phyloP scores from a whole-genome alignment of 2,329 filamentous ascomycete genomes.

The Fusarium sp. region DNA sequence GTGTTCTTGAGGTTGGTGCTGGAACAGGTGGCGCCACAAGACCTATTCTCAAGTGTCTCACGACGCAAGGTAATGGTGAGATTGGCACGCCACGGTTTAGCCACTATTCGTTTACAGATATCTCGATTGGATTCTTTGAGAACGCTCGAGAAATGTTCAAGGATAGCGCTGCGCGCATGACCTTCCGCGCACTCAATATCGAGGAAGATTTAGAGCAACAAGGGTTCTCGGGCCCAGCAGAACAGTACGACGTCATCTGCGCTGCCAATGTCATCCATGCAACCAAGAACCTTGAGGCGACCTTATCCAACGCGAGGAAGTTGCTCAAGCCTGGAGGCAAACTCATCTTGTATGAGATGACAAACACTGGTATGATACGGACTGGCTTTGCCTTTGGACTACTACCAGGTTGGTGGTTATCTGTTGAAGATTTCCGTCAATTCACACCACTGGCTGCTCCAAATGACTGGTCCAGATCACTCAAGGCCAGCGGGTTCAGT shows the following conservation, averaged over 20 bases:
- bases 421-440: neutral
- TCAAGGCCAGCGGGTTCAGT: neutral
- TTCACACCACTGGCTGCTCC: neutral
- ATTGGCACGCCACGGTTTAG: neutral
- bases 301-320: neutral
- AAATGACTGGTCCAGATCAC: neutral
- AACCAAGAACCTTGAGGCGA: neutral
- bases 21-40: neutral
- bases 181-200: neutral
- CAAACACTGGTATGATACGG: neutral
- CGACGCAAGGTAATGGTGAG: neutral
- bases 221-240: neutral
- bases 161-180: neutral
- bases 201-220: neutral
- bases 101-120: neutral
- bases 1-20: neutral
- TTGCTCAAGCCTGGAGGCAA: constrained; percentile 3
- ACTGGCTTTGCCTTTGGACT: neutral
- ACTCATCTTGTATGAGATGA: constrained; percentile 3
- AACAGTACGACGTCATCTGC: neutral
- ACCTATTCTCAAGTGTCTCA: neutral
- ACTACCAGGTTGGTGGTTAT: neutral
- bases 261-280: constrained; percentile 1
- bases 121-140: neutral
- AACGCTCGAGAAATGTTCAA: constrained; percentile 1